Conservation (phyloP, 352 stramenopile genomes). For the Aphanomyces astaci region DNA sequence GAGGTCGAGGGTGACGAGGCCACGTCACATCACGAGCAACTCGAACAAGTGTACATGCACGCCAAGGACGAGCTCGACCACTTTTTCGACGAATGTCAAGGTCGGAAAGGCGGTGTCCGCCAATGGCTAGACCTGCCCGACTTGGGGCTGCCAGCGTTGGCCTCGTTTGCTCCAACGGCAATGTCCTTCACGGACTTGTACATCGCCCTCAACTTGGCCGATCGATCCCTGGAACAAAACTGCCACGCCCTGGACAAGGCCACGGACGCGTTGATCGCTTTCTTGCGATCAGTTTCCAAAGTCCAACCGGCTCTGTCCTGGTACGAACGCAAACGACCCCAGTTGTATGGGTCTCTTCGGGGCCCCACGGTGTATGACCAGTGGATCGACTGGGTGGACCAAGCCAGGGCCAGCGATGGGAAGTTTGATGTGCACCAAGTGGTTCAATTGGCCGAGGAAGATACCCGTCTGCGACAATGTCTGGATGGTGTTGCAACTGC, state of each 20-base stretch:
- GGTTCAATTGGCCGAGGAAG: not conserved
- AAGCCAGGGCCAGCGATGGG: not conserved
- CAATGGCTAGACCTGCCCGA: not conserved
- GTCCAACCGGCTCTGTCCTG: slow-evolving; percentile 3
- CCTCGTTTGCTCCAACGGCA: no score
- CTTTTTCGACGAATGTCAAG: not conserved
- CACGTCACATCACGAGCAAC: not conserved
- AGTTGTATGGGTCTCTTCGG: not conserved
- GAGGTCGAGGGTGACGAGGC: not conserved
- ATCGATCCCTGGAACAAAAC: not conserved
- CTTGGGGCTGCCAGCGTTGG: not conserved
- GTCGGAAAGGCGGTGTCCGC: not conserved
- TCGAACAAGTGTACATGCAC: not conserved
- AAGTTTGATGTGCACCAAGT: not conserved
- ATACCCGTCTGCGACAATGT: not conserved
- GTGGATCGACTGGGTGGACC: not conserved
- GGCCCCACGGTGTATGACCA: not conserved
- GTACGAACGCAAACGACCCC: not conserved
- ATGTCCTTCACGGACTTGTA: not conserved
- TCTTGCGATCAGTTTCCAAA: not conserved
- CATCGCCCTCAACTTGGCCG: not conserved
- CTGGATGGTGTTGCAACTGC: not conserved
- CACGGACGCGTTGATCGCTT: not conserved
- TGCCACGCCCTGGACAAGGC: not conserved
- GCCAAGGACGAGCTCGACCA: not conserved